Conservation (phyloP, 352 stramenopile genomes). For the Phytophthora boehmeriae region DNA sequence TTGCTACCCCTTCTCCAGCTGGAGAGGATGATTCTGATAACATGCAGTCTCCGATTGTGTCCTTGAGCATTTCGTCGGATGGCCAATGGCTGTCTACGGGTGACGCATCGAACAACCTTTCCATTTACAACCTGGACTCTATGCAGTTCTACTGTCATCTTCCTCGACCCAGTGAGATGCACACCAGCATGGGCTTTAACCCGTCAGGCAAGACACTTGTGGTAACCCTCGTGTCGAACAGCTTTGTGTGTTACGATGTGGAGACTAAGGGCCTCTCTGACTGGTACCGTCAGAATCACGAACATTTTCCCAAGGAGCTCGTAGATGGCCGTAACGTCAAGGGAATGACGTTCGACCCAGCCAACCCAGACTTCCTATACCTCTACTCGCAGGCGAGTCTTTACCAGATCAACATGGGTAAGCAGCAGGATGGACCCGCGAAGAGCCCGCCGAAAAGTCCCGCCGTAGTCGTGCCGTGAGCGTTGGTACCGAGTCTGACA, state of each 20-base stretch:
- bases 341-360: constrained; percentile 81
- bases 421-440: constrained; percentile 22
- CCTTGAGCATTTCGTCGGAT: constrained; percentile 77
- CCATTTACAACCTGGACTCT: constrained; percentile 87
- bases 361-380: constrained; percentile 75
- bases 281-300: constrained; percentile 73
- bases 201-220: constrained; percentile 77
- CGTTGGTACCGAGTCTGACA: constrained; percentile 63
- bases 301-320: constrained; percentile 77
- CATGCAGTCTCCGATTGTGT: constrained; percentile 53
- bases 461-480: constrained; percentile 51
- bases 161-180: constrained; percentile 68
- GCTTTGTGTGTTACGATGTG: constrained; percentile 86
- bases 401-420: constrained; percentile 86
- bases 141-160: constrained; percentile 84
- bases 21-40: constrained; percentile 20
- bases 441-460: constrained; percentile 54
- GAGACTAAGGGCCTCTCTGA: constrained; percentile 79
- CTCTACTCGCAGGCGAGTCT: constrained; percentile 83
- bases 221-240: constrained; percentile 84
- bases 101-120: constrained; percentile 71
- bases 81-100: constrained; percentile 81
- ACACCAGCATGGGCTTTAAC: constrained; percentile 83
- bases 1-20: constrained; percentile 15
- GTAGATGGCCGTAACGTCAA: constrained; percentile 79